Percentiles rank a stretch among this genome's conserved stretches.
phyloP scores from a whole-genome alignment of 768 basidiomycete species.

The Tulasnella sp. region DNA sequence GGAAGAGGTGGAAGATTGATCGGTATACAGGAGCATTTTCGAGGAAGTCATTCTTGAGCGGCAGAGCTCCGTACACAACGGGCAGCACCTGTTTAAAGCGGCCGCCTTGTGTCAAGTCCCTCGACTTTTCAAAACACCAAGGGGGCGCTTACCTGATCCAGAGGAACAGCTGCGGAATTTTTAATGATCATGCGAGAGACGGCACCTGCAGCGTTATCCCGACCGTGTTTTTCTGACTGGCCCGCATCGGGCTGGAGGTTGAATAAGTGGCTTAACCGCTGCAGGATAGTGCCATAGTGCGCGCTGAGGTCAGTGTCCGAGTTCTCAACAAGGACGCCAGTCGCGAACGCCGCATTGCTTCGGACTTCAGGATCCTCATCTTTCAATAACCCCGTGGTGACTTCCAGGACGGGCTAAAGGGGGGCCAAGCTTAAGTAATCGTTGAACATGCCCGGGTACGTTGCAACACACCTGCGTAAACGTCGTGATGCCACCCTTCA shows the following conservation, averaged over 20 bases:
- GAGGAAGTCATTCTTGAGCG: slow-evolving; percentile 77
- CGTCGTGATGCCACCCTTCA: slow-evolving; percentile 78
- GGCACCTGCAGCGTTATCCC: slow-evolving; percentile 95
- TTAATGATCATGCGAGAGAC: slow-evolving; percentile 80
- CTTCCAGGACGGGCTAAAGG: slow-evolving; percentile 53
- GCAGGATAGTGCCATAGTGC: slow-evolving; percentile 61
- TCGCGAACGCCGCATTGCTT: slow-evolving; percentile 92
- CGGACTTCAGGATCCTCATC: slow-evolving; percentile 89
- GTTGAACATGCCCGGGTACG: no score
- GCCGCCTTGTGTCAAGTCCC: not conserved
- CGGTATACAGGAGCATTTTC: slow-evolving; percentile 89
- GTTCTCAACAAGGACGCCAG: slow-evolving; percentile 85
- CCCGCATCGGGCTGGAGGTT: slow-evolving; percentile 52
- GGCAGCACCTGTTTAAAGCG: slow-evolving; percentile 57
- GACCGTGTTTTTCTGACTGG: slow-evolving; percentile 67
- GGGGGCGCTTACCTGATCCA: slow-evolving; percentile 39
- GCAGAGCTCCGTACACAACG: slow-evolving; percentile 70
- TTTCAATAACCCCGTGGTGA: slow-evolving; percentile 74
- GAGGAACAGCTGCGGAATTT: slow-evolving; percentile 69
- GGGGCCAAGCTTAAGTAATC: not conserved
- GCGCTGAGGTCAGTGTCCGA: slow-evolving; percentile 69
- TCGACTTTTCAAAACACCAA: slow-evolving; percentile 12
- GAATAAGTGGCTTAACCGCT: slow-evolving; percentile 76
- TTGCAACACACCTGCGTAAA: slow-evolving; percentile 47
- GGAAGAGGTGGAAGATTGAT: slow-evolving; percentile 82